These are phyloP conservation scores for Antitrichia curtipendula DNA, from an alignment of 225 moss, liverwort and hornwort species.

Conservation along the genomic window DNA sequence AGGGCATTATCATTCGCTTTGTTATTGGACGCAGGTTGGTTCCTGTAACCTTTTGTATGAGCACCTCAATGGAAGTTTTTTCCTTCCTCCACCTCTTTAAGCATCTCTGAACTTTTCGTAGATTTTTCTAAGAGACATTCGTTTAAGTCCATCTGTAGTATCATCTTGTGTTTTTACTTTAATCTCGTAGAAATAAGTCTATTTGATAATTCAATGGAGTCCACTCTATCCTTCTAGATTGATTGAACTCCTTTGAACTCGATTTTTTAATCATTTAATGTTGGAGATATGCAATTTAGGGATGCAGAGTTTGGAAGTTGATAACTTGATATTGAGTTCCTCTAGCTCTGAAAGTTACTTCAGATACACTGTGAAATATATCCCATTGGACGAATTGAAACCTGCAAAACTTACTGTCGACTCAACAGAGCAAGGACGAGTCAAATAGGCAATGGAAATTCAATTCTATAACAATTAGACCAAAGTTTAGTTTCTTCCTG, in stretches of 20 bases:
- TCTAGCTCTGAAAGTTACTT: not conserved
- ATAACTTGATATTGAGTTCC: not conserved
- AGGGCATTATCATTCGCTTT: conserved; percentile 76
- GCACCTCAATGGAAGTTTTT: not conserved
- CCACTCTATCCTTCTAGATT: not conserved
- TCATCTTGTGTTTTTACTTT: not conserved
- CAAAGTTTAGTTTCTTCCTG: not conserved
- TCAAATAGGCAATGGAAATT: no score
- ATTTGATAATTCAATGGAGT: not conserved
- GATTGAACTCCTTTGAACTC: not conserved
- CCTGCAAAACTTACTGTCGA: not conserved
- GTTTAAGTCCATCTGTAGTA: not conserved
- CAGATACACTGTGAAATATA: not conserved
- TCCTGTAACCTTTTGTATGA: not conserved
- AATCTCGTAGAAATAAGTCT: not conserved
- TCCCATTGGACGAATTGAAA: not conserved
- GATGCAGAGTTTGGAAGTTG: not conserved
- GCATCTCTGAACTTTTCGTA: not conserved
- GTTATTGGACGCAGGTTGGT: conserved; percentile 88
- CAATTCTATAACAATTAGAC: not conserved
- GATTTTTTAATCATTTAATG: not conserved
- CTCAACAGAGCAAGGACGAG: not conserved
- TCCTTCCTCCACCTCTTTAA: not conserved
- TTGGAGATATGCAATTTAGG: not conserved
- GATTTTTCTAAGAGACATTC: not conserved